Base-by-base conservation (phyloP, 1,284 basidiomycete genomes). In the Termitomyces sp. region DNA sequence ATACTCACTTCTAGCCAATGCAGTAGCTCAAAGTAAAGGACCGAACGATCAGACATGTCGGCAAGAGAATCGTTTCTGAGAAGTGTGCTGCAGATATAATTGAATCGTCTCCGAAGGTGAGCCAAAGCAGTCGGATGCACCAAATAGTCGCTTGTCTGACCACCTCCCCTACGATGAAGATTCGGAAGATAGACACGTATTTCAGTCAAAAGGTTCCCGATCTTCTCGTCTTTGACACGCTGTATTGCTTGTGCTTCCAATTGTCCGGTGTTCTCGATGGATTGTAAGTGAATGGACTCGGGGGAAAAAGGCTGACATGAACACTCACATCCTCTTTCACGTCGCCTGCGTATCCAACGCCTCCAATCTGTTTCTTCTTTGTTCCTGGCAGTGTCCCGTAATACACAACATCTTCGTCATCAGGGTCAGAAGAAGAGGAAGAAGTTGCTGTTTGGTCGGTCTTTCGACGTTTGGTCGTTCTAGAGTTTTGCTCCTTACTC, bases 81-180 rank as follows among this genome's bases (percentile, higher is more conserved):
- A 36, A 96, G 81, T 40, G 86, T 82, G 61, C 88, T 92, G 62
- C 88, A 86, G 54, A 96, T 82, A 64, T 86, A 86, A 64, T 91
- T 92, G 73, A 95, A 95, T 34, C 92, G 81, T 61, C 94, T 77
- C 42, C 94, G 83, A 46, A 97, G 82, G 69, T 94, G 93, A 3
- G 93, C 92, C 21, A 96, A 73, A 1, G 92, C 83, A 1, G 91
- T 94, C 1, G 92, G 92, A 65, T 94, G 91, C 8, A 92, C 88
- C 50, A 94, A 79, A 64, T 90, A 92, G 71, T 96, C 93, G 60
- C 90, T 92, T 1, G 90, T 82, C 57, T 82, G 82, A 24, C 83
- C 83, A 15, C 90, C 90, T 13, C 81, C 82, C 31, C 74, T 69
- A 43, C 93, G 83, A 60, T 86, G 81, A 5, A 92, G 71, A 31